Evolutionary conservation across 352 stramenopile genomes (phyloP), one percentile per base, ranked within the genome.

Genomic region (Phytophthora sansomeana): DNA sequence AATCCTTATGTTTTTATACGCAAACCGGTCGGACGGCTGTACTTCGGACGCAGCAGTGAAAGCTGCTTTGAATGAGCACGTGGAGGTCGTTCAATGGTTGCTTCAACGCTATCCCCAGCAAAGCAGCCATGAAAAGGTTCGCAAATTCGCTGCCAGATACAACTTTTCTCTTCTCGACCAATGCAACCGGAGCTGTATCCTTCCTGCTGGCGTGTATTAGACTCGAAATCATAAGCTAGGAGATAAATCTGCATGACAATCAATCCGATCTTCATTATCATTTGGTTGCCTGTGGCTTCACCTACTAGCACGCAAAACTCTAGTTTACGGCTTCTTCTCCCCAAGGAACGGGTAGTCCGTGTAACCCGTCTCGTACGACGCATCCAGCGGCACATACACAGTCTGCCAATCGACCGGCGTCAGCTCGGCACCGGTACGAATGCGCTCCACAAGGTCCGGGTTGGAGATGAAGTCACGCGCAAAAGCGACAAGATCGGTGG

Each of bases 401-500:
- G 65, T 73, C 46, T 61, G 56, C 41, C 61, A 62, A 39, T 84
- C 43, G 26, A 73, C 75, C 6, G 58, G 63, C 32, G 50, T 81
- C 13, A 91, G 46, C 44, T 75, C 63, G 6, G 74, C 66, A 6
- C 47, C 53, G 26, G 64, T 53, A 36, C 65, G 58, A 10, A 91
- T 64, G 26, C 79, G 74, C 54, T 86, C 62, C 38, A 85, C 73
- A 17, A 91, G 55, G 60, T 90, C 82, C 29, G 83, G 82, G 26
- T 87, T 91, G 17, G 80, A 75, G 47, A 91, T 89, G 67, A 89
- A 91, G 48, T 75, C 65, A 5, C 77, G 75, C 17, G 80, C 81
- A 54, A 85, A 91, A 26, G 74, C 81, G 24, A 91, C 75, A 7
- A 78, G 60, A 28, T 91, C 81, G 6, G 69, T 75, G 2, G 62